Evolutionary conservation across 345 rosid genomes (phyloP), one percentile per base, ranked within the genome.

Genomic region (Aurinia saxatilis): DNA sequence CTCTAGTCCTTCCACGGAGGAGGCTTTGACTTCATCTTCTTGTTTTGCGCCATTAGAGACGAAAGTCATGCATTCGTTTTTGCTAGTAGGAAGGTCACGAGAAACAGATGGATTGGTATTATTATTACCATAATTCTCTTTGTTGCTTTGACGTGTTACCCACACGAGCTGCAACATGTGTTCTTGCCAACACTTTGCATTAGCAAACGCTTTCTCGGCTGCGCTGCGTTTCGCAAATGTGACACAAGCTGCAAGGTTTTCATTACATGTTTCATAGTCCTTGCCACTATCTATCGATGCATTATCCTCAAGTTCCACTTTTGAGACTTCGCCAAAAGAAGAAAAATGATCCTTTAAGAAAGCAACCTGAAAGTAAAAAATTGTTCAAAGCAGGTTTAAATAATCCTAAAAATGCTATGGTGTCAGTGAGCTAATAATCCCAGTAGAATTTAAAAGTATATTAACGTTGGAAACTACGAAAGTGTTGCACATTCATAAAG

Each of bases 181-280:
- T 62, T 86, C 92, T 77, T 80, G 75, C 97, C 97, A 93, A 65
- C 75, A 74, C 75, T 87, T 93, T 69, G 81, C 93, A 71, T 84
- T 82, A 10, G 64, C 54, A 70, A 87, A 87, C 49, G 99, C 99
- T 70, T 66, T 84, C 77, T 93, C 97, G 7, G 97, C 97, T 34
- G 95, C 71, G 11, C 40, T 74, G 4, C 88, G 96, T 31, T 81
- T 78, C 57, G 74, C 63, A 63, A 77, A 93, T 47, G 79, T 82
- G 59, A 89, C 48, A 30, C 60, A 67, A 40, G 79, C 96, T 33
- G 81, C 79, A 58, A 55, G 50, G 76, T 69, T 79, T 68, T 62
- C 68, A 51, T 74, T 77, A 21, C 21, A 42, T 23, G 65, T 65
- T 56, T 73, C 81, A 19, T 75, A 70, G 5, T 64, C 76, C 50